Percentiles rank a stretch among this genome's conserved stretches.
Conservation (phyloP, 345 rosid genomes). For the Turritis glabra region DNA sequence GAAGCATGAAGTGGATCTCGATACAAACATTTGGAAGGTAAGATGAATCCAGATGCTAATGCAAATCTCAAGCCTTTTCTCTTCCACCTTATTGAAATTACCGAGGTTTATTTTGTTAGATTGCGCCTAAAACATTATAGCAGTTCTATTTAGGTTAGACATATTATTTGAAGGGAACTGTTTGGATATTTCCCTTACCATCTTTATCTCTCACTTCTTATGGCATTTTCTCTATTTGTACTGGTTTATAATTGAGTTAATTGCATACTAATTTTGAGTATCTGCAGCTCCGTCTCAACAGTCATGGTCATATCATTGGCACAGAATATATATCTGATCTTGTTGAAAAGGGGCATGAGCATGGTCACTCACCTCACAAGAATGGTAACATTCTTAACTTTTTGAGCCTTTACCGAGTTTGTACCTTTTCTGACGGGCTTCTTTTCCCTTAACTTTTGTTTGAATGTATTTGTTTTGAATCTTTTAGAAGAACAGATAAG, state of each 20-base stretch:
- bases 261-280: slow-evolving; percentile 34
- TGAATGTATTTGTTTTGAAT: not conserved
- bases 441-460: not conserved
- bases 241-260: slow-evolving; percentile 1
- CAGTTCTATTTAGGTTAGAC: not conserved
- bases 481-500: slow-evolving; percentile 4
- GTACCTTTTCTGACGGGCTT: not conserved
- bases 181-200: not conserved
- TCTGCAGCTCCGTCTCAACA: slow-evolving; percentile 91
- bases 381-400: slow-evolving; percentile 61
- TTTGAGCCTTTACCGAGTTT: not conserved
- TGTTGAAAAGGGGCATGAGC: slow-evolving; percentile 83
- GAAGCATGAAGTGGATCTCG: slow-evolving; percentile 99
- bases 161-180: not conserved
- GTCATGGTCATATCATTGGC: slow-evolving; percentile 84
- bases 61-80: slow-evolving; percentile 6
- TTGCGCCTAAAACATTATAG: not conserved
- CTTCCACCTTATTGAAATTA: not conserved
- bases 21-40: slow-evolving; percentile 98
- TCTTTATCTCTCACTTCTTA: not conserved
- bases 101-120: not conserved
- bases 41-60: slow-evolving; percentile 24
- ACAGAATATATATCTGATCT: slow-evolving; percentile 93
- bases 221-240: slow-evolving; percentile 11
- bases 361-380: slow-evolving; percentile 51